Evolutionary conservation across 2,329 filamentous ascomycete genomes (phyloP).

Genomic region (Paecilomyces sp.): DNA sequence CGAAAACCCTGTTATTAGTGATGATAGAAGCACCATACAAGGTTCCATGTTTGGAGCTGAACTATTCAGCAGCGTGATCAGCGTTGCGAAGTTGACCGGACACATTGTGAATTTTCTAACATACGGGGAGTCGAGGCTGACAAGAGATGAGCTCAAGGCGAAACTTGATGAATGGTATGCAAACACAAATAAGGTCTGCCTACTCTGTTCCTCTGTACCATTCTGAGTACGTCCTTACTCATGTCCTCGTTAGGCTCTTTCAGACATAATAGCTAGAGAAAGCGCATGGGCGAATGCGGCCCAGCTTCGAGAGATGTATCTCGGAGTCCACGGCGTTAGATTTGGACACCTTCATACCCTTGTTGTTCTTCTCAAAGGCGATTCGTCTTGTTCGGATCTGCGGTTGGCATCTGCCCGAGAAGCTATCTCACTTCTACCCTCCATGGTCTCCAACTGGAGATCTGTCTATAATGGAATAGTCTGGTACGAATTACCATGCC

Average conservation of each 20-base stretch:
- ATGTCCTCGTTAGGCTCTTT: background rate
- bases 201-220: background rate
- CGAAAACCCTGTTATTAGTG: background rate
- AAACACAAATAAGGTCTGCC: background rate
- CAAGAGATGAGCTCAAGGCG: background rate
- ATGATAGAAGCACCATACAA: background rate
- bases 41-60: background rate
- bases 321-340: constrained; percentile 5
- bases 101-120: background rate
- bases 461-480: constrained; percentile 10
- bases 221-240: background rate
- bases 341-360: background rate
- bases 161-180: background rate
- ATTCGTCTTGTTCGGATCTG: background rate
- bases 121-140: background rate
- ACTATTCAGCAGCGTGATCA: background rate
- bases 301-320: constrained; percentile 6
- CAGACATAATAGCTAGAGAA: background rate
- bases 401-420: constrained; percentile 7
- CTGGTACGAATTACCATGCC: constrained; percentile 5
- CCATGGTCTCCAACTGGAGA: constrained; percentile 9
- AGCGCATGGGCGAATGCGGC: background rate
- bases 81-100: background rate
- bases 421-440: constrained; percentile 6
- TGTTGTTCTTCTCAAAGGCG: constrained; percentile 3